These are phyloP conservation scores for Castanea crenata DNA, from an alignment of 306 rosid species.

Conservation along the genomic window DNA sequence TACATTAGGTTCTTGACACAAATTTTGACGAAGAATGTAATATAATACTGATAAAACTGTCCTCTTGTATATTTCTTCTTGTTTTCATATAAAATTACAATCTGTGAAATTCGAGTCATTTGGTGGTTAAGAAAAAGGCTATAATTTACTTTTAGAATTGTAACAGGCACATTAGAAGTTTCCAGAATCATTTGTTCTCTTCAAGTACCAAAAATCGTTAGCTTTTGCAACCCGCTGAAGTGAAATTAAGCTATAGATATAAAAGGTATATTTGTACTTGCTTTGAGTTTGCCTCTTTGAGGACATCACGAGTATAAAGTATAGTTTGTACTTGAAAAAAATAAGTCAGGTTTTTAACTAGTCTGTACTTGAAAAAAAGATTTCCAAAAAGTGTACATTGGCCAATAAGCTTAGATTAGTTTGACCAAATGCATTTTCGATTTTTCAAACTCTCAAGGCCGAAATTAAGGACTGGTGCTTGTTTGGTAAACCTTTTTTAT, in stretches of 20 bases:
- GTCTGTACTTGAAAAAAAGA: no score
- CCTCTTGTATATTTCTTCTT: constrained; percentile 21
- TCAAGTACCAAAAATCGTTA: not conserved
- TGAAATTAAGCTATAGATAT: not conserved
- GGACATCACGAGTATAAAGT: not conserved
- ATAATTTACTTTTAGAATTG: not conserved
- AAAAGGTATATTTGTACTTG: not conserved
- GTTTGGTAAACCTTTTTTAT: no score
- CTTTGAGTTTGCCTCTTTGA: not conserved
- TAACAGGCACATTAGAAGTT: not conserved
- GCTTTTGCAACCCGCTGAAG: not conserved
- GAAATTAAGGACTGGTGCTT: no score
- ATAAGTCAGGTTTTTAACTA: no score
- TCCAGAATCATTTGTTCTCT: not conserved
- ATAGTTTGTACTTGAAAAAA: no score
- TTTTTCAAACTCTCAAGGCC: no score
- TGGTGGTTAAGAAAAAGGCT: not conserved
- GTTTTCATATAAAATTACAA: not conserved
- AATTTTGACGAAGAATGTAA: not conserved
- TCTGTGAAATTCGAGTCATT: not conserved
- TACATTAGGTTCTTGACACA: constrained; percentile 2
- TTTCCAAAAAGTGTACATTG: no score
- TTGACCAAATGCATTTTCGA: no score
- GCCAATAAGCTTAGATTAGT: no score
- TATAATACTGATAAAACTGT: not conserved